Percentiles rank a stretch among this genome's conserved stretches.
Evolutionary conservation across 169 alveolate genomes (phyloP).

Genomic region (Perkinsus chesapeaki): DNA sequence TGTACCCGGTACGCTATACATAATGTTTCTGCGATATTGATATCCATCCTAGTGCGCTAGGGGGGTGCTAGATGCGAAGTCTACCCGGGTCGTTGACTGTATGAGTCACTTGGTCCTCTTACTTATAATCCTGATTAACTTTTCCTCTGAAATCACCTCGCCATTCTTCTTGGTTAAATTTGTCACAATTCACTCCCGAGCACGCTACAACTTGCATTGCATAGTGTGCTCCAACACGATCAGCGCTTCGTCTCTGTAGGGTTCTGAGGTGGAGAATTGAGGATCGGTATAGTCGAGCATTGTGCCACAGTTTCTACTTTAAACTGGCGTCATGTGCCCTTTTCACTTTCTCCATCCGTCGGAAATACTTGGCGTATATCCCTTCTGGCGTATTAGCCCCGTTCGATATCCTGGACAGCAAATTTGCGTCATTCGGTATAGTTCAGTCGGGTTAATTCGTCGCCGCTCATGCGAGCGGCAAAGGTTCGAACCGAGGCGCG

Average conservation of each 20-base stretch:
- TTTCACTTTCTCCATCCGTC: not conserved
- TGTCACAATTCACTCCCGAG: not conserved
- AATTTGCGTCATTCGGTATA: not conserved
- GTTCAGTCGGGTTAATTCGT: not conserved
- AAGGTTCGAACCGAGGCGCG: not conserved
- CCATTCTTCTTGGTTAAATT: not conserved
- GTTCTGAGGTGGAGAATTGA: too few species aligned
- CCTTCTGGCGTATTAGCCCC: not conserved
- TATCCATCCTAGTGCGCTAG: too few species aligned
- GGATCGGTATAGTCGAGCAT: too few species aligned
- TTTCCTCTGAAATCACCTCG: not conserved
- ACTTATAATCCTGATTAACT: not conserved
- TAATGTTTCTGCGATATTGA: too few species aligned
- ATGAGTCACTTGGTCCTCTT: too few species aligned
- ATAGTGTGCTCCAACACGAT: not conserved
- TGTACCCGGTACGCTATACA: too few species aligned
- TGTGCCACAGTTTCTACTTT: not conserved
- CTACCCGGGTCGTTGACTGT: too few species aligned
- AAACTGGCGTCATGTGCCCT: not conserved
- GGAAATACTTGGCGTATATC: not conserved
- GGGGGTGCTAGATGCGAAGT: too few species aligned
- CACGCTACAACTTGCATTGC: not conserved
- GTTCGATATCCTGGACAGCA: not conserved
- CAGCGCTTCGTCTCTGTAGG: not conserved
- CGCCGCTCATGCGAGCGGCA: not conserved